These are phyloP conservation scores for Candida yuanshanica DNA, from an alignment of 805 yeast species.

Conservation along the genomic window DNA sequence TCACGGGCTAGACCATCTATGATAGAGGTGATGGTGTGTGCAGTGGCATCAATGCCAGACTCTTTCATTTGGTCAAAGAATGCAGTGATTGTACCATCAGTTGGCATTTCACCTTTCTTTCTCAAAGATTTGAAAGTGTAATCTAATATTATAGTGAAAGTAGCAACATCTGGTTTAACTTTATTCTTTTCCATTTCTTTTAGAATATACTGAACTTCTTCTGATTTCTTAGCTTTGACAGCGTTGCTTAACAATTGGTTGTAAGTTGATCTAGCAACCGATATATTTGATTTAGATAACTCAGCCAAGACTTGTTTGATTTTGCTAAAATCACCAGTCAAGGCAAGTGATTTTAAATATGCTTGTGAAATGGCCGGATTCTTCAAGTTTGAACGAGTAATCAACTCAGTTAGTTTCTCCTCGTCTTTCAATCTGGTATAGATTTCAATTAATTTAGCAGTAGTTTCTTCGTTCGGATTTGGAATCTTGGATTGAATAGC, in stretches of 20 bases:
- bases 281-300: slow-evolving; percentile 25
- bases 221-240: slow-evolving; percentile 33
- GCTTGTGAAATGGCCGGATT: slow-evolving; percentile 23
- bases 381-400: slow-evolving; percentile 25
- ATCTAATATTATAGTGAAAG: slow-evolving; percentile 57
- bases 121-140: slow-evolving; percentile 41
- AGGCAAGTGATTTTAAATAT: slow-evolving; percentile 18
- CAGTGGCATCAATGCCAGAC: slow-evolving; percentile 34
- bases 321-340: slow-evolving; percentile 10
- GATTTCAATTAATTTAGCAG: slow-evolving; percentile 41
- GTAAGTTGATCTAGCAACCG: slow-evolving; percentile 44
- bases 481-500: slow-evolving; percentile 29
- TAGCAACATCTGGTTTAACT: slow-evolving; percentile 52
- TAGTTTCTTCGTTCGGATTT: slow-evolving; percentile 42
- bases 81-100: slow-evolving; percentile 30
- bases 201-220: slow-evolving; percentile 44
- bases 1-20: slow-evolving; percentile 47
- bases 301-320: slow-evolving; percentile 5
- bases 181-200: slow-evolving; percentile 36
- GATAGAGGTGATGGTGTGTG: slow-evolving; percentile 44
- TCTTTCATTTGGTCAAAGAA: slow-evolving; percentile 37
- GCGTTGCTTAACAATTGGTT: slow-evolving; percentile 45
- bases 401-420: slow-evolving; percentile 38
- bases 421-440: slow-evolving; percentile 40
- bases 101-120: slow-evolving; percentile 38